Conservation (phyloP, 2,329 filamentous ascomycete species). For the Aureobasidium musti region DNA sequence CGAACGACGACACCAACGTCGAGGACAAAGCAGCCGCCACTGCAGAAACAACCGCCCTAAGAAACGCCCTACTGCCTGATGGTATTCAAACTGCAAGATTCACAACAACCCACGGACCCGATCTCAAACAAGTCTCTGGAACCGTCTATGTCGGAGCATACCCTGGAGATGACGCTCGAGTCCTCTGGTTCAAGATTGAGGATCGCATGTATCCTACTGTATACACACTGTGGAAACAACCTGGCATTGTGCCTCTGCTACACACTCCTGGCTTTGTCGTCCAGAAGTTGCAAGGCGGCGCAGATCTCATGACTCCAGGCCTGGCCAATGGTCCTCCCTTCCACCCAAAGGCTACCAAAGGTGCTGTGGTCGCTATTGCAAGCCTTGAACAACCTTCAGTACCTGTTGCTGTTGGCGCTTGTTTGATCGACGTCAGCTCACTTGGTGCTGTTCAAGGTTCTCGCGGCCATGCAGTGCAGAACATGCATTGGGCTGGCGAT, state of each 20-base stretch:
- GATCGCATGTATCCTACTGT: conserved; percentile 60
- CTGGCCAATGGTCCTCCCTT: conserved; percentile 66
- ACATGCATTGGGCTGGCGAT: conserved; percentile 68
- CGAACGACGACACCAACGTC: conserved; percentile 41
- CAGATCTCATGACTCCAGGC: conserved; percentile 70
- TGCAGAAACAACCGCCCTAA: conserved; percentile 53
- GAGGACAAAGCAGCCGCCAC: conserved; percentile 50
- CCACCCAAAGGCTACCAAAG: conserved; percentile 59
- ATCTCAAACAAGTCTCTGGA: conserved; percentile 62
- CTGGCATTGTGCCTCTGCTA: conserved; percentile 62
- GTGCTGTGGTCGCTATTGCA: conserved; percentile 64
- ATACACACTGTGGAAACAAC: conserved; percentile 67
- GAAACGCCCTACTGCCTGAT: conserved; percentile 64
- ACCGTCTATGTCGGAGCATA: conserved; percentile 66
- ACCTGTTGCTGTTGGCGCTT: conserved; percentile 65
- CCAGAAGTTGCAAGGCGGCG: conserved; percentile 63
- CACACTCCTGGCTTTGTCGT: conserved; percentile 64
- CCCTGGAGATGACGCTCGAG: conserved; percentile 57
- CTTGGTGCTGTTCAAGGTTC: conserved; percentile 59
- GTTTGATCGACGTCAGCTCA: conserved; percentile 62
- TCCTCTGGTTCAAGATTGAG: conserved; percentile 65
- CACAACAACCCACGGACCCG: conserved; percentile 64
- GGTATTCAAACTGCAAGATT: conserved; percentile 64
- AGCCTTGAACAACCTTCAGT: conserved; percentile 61
- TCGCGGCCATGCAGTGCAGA: conserved; percentile 66